A percentile compares a stretch with the other conserved stretches of the same genome.
Conservation (phyloP, 1,284 basidiomycete genomes). For the Austropuccinia psidii region DNA sequence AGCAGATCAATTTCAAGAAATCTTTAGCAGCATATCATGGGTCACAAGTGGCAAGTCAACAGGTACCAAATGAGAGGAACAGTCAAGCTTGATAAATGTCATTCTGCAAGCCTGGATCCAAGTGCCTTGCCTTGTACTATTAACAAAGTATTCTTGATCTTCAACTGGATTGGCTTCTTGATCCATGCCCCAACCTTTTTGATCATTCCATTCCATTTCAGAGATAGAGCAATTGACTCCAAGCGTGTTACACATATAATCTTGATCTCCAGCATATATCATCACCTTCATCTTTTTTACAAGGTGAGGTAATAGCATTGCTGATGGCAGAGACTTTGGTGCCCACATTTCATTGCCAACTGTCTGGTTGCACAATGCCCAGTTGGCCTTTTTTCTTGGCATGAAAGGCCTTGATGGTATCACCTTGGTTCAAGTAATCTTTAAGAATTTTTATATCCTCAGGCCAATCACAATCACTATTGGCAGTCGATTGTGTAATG, state of each 20-base stretch:
- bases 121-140: conserved; percentile 68
- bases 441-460: conserved; percentile 71
- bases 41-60: conserved; percentile 78
- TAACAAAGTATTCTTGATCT: conserved; percentile 62
- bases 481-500: conserved; percentile 4
- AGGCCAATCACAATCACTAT: conserved; percentile 65
- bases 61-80: conserved; percentile 55
- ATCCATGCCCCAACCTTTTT: conserved; percentile 60
- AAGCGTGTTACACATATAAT: conserved; percentile 67
- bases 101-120: conserved; percentile 83
- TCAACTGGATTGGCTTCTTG: neutral
- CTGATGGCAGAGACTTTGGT: conserved; percentile 59
- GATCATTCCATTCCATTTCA: conserved; percentile 6
- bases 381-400: conserved; percentile 73
- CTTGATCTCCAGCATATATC: conserved; percentile 89
- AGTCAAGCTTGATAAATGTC: conserved; percentile 60
- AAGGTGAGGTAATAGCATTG: conserved; percentile 69
- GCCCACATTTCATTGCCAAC: conserved; percentile 52
- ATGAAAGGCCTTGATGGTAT: conserved; percentile 76
- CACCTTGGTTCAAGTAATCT: conserved; percentile 51
- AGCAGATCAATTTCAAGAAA: conserved; percentile 86
- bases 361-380: conserved; percentile 74
- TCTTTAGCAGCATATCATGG: conserved; percentile 95
- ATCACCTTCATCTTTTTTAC: conserved; percentile 71
- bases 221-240: conserved; percentile 28